Percentiles rank a stretch among this genome's conserved stretches.
Conservation (phyloP, 306 rosid genomes). For the Glycine tomentella region DNA sequence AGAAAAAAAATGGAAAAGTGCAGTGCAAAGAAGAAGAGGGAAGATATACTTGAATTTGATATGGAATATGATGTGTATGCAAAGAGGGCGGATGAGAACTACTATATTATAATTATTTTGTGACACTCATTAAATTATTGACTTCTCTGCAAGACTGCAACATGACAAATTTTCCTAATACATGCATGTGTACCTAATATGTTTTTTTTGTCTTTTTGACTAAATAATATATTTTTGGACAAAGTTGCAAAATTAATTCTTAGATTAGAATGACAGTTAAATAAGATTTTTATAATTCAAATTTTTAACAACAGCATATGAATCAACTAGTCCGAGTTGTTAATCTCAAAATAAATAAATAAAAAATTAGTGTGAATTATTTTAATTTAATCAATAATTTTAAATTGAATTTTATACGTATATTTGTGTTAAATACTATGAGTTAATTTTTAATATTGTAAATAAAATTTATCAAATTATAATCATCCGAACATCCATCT, state of each 20-base stretch:
- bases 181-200: slow-evolving; percentile 30
- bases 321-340: too few relatives aligned
- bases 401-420: too few relatives aligned
- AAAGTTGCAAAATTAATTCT: background rate
- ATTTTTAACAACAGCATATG: too few relatives aligned
- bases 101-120: background rate
- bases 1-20: background rate
- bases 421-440: too few relatives aligned
- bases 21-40: background rate
- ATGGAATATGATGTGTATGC: slow-evolving; percentile 24
- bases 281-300: background rate
- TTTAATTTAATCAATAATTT: too few relatives aligned
- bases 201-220: background rate
- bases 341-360: too few relatives aligned
- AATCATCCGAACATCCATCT: background rate
- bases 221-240: background rate
- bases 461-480: background rate
- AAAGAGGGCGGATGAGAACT: background rate
- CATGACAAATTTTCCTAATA: background rate
- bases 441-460: background rate
- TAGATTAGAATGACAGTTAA: background rate
- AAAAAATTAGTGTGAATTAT: too few relatives aligned
- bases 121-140: slow-evolving; percentile 15
- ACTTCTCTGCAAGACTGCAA: background rate
- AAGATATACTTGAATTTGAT: slow-evolving; percentile 39